A percentile compares a stretch with the other conserved stretches of the same genome.
phyloP scores from a whole-genome alignment of 352 stramenopile species.

The Globisporangium rhizosaccharum region DNA sequence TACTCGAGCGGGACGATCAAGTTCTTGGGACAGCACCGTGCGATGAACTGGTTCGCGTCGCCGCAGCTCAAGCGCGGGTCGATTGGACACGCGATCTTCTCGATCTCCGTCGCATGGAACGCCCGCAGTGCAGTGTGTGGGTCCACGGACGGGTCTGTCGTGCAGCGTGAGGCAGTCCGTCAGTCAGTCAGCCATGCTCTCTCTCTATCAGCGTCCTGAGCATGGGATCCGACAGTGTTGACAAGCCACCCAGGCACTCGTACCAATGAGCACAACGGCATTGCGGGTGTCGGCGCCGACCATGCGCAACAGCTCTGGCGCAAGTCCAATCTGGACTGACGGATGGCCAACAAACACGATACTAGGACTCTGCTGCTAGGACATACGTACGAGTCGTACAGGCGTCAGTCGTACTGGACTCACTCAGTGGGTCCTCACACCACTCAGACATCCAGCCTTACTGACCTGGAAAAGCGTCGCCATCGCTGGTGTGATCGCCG shows the following conservation, averaged over 20 bases:
- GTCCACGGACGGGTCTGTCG: slow-evolving; percentile 54
- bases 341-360: slow-evolving; percentile 76
- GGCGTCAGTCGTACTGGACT: neutral
- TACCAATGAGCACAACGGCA: slow-evolving; percentile 65
- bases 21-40: slow-evolving; percentile 62
- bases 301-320: slow-evolving; percentile 45
- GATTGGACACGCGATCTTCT: slow-evolving; percentile 76
- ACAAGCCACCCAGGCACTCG: neutral
- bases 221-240: neutral
- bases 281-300: slow-evolving; percentile 59
- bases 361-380: slow-evolving; percentile 38
- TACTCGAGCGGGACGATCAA: slow-evolving; percentile 69
- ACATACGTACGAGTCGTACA: neutral
- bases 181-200: neutral
- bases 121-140: slow-evolving; percentile 39
- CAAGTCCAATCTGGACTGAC: slow-evolving; percentile 54
- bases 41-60: slow-evolving; percentile 83
- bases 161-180: slow-evolving; percentile 1
- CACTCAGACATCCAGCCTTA: neutral
- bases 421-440: neutral
- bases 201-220: neutral
- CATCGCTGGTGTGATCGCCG: slow-evolving; percentile 34
- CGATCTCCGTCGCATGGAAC: slow-evolving; percentile 57
- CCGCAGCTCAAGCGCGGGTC: slow-evolving; percentile 77
- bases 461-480: slow-evolving; percentile 53